These are phyloP conservation scores for Caloboletus firmus DNA, from an alignment of 1,284 basidiomycete genomes.

Conservation along the genomic window DNA sequence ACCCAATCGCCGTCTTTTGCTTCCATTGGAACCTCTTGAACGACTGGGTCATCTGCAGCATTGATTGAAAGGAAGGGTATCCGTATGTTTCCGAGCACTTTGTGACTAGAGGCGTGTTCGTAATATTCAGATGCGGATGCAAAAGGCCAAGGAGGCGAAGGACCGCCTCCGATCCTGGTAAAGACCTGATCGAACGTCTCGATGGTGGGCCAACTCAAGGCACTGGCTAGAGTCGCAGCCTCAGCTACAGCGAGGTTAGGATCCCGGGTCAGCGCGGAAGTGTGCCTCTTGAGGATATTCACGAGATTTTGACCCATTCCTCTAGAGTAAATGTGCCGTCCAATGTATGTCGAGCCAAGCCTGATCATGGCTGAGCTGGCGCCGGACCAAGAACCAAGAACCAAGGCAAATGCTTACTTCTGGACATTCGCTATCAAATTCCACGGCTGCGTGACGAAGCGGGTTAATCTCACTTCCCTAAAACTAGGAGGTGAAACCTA, in stretches of 20 bases:
- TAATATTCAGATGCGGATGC: slow-evolving; percentile 82
- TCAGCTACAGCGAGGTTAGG: slow-evolving; percentile 53
- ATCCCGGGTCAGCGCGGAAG: slow-evolving; percentile 48
- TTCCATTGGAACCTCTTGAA: slow-evolving; percentile 60
- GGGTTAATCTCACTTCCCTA: slow-evolving; percentile 12
- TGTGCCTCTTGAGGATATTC: slow-evolving; percentile 65
- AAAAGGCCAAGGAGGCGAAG: slow-evolving; percentile 80
- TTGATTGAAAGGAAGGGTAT: slow-evolving; percentile 84
- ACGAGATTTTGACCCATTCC: slow-evolving; percentile 82
- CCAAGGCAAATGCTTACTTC: slow-evolving; percentile 42
- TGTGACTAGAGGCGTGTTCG: slow-evolving; percentile 59
- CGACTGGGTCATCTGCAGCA: slow-evolving; percentile 90
- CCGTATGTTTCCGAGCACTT: slow-evolving; percentile 54
- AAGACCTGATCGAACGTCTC: slow-evolving; percentile 66
- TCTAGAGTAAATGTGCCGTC: slow-evolving; percentile 75
- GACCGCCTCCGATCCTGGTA: slow-evolving; percentile 77
- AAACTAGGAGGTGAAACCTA: slow-evolving; percentile 39
- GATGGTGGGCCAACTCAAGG: slow-evolving; percentile 55
- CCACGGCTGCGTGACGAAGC: slow-evolving; percentile 61
- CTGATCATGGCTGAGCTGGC: slow-evolving; percentile 36
- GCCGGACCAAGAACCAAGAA: slow-evolving; percentile 11
- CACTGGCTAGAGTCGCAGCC: slow-evolving; percentile 45
- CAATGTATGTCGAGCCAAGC: slow-evolving; percentile 63
- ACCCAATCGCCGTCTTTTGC: slow-evolving; percentile 63
- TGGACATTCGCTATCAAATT: slow-evolving; percentile 62